These are phyloP conservation scores for Gracilaria caudata DNA, from an alignment of 23 red algal genomes.

Conservation along the genomic window DNA sequence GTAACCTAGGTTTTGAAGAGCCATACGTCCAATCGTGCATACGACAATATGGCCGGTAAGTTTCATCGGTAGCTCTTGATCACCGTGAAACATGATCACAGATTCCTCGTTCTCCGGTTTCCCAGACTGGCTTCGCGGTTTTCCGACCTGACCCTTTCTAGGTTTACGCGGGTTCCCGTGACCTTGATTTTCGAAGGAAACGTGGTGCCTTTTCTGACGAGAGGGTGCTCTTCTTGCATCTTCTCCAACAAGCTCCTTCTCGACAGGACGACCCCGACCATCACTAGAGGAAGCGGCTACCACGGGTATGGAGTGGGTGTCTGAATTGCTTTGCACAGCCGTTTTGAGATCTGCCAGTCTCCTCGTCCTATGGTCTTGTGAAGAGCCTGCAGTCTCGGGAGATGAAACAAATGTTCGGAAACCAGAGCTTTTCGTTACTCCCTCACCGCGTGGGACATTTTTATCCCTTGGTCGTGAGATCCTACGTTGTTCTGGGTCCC, in stretches of 20 bases:
- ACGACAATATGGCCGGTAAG: slow-evolving; percentile 76
- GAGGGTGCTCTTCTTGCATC: background rate
- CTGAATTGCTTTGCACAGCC: background rate
- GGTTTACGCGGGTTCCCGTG: background rate
- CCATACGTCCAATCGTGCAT: slow-evolving; percentile 67
- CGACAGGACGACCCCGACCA: background rate
- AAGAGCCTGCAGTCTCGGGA: background rate
- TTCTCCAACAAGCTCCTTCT: no score
- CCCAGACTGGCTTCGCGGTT: background rate
- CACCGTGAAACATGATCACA: slow-evolving; percentile 40
- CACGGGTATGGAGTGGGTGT: background rate
- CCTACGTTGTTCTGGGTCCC: background rate
- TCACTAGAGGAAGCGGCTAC: slow-evolving; percentile 4
- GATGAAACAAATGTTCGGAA: background rate
- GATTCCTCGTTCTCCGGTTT: background rate
- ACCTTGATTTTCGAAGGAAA: background rate
- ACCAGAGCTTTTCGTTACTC: background rate
- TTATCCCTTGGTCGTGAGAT: background rate
- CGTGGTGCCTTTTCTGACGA: background rate
- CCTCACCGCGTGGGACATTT: background rate
- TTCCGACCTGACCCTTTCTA: background rate
- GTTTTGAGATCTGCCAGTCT: background rate
- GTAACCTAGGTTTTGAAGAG: slow-evolving; percentile 54
- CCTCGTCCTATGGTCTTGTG: background rate
- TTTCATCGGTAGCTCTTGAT: slow-evolving; percentile 62